phyloP scores from a whole-genome alignment of 768 basidiomycete species.

The Termitomyces sp. region DNA sequence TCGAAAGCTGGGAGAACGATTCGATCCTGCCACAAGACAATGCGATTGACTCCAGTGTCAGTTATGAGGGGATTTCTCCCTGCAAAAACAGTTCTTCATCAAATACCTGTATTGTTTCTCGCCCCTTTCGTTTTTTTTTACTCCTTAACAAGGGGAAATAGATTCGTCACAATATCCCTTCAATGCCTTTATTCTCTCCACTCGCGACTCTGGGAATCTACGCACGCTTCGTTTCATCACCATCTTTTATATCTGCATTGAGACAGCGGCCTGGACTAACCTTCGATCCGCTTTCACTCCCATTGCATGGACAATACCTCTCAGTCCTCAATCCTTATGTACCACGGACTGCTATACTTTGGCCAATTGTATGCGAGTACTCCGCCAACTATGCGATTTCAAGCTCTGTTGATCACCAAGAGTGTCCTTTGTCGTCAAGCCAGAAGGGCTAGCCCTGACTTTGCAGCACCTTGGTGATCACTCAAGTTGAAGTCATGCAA shows the following conservation, averaged over 20 bases:
- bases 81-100: conserved; percentile 9
- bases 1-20: conserved; percentile 12
- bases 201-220: conserved; percentile 13
- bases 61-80: conserved; percentile 8
- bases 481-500: conserved; percentile 8
- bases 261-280: conserved; percentile 4
- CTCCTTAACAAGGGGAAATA: conserved; percentile 2
- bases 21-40: conserved; percentile 3
- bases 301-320: conserved; percentile 3
- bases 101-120: background rate
- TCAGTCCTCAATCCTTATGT: conserved; percentile 8
- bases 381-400: conserved; percentile 8
- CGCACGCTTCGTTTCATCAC: conserved; percentile 7
- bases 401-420: conserved; percentile 17
- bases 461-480: no score
- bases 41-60: conserved; percentile 11
- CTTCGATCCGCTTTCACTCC: conserved; percentile 12
- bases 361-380: conserved; percentile 7
- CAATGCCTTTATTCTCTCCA: conserved; percentile 1
- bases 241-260: conserved; percentile 15
- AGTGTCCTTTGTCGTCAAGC: conserved; percentile 9
- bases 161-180: conserved; percentile 1
- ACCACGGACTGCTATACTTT: conserved; percentile 15
- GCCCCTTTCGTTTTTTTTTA: conserved; percentile 11
- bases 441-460: conserved; percentile 7